phyloP scores from a whole-genome alignment of 2,329 filamentous ascomycete genomes.

The Zasmidium cellare region DNA sequence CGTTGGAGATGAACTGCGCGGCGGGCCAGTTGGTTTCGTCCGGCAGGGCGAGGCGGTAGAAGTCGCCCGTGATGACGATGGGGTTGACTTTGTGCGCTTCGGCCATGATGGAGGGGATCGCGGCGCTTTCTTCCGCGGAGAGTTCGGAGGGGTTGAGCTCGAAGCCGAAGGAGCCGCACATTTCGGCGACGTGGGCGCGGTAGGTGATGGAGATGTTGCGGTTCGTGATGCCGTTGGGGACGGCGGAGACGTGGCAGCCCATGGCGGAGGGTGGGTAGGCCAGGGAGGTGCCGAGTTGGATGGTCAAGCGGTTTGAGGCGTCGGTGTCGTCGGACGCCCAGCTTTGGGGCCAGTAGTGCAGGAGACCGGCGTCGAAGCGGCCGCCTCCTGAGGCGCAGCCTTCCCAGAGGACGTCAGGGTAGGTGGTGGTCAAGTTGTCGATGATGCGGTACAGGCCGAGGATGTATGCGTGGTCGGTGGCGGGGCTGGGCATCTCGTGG shows the following conservation, averaged over 20 bases:
- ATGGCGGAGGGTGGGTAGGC: constrained; percentile 64
- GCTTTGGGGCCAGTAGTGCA: constrained; percentile 65
- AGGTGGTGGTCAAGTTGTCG: constrained; percentile 58
- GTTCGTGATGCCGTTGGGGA: constrained; percentile 59
- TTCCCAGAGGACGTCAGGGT: constrained; percentile 65
- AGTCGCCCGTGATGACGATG: constrained; percentile 57
- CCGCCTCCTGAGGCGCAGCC: constrained; percentile 66
- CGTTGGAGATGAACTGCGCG: constrained; percentile 58
- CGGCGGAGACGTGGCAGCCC: constrained; percentile 64
- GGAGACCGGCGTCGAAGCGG: constrained; percentile 62
- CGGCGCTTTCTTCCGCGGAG: constrained; percentile 50
- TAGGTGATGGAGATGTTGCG: constrained; percentile 60
- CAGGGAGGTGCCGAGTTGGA: constrained; percentile 64
- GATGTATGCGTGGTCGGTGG: constrained; percentile 60
- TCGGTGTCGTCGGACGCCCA: constrained; percentile 69
- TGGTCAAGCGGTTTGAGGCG: constrained; percentile 59
- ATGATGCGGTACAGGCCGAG: constrained; percentile 65
- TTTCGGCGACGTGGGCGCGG: constrained; percentile 66
- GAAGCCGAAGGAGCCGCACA: constrained; percentile 67
- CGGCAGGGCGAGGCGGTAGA: constrained; percentile 61
- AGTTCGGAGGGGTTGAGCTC: constrained; percentile 61
- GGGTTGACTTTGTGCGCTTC: constrained; percentile 60
- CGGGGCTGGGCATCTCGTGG: constrained; percentile 58
- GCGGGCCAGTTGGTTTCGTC: constrained; percentile 64
- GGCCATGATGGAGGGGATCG: constrained; percentile 56